Percentiles rank a stretch among this genome's conserved stretches.
Conservation (phyloP, 257 asterid species). For the Marsdenia floribunda region DNA sequence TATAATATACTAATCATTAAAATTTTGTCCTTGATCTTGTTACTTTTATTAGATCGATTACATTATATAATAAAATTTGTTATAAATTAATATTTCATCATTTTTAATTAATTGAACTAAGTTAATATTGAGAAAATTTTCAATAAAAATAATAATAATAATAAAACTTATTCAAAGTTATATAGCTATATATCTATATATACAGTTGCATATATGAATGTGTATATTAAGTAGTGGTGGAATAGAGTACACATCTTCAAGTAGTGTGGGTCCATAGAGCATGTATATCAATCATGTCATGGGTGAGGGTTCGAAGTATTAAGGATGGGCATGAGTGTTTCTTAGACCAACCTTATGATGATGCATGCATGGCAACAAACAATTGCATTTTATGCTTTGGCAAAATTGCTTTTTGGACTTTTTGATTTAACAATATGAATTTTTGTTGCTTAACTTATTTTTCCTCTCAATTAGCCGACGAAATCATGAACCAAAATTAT, state of each 20-base stretch:
- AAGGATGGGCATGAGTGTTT: neutral
- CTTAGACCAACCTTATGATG: neutral
- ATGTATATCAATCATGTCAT: neutral
- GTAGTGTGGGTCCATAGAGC: neutral
- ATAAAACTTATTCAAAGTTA: too few relatives aligned
- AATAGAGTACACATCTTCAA: conserved; percentile 2
- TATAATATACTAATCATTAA: too few relatives aligned
- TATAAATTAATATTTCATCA: too few relatives aligned
- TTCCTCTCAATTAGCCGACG: neutral
- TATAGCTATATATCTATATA: too few relatives aligned
- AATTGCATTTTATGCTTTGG: neutral
- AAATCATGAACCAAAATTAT: neutral
- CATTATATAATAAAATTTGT: too few relatives aligned
- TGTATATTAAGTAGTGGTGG: neutral
- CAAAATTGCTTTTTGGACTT: neutral
- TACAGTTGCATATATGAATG: neutral
- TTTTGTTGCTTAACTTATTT: neutral
- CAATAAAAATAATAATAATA: too few relatives aligned
- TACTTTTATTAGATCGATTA: too few relatives aligned
- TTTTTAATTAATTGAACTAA: too few relatives aligned
- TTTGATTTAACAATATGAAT: neutral
- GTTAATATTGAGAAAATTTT: too few relatives aligned
- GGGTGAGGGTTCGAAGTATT: neutral
- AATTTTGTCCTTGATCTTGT: too few relatives aligned
- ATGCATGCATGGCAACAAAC: neutral